Evolutionary conservation across 2,329 filamentous ascomycete genomes (phyloP), one percentile per base, ranked within the genome.

Genomic region (Beauveria medogensis): DNA sequence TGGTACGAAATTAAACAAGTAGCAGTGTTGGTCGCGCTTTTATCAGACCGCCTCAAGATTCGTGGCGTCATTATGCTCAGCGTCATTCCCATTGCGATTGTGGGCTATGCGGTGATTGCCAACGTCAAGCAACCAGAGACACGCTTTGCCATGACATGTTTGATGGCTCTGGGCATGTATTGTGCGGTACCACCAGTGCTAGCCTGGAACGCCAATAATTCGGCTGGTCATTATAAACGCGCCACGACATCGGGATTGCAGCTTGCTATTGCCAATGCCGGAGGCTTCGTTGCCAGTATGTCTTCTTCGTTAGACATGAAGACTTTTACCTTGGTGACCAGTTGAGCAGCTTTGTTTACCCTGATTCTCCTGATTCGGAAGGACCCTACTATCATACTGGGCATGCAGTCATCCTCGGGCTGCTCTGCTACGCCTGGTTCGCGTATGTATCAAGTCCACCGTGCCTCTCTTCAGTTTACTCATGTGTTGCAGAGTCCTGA

Each of bases 171-270:
- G 0, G 86, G 86, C 10, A 77, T 87, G 68, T 89, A 87, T 68
- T 77, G 79, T 51, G 83, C 81, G 47, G 83, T 88, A 0, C 85
- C 86, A 0, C 82, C 80, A 20, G 80, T 87, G 3, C 73, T 89
- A 10, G 85, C 81, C 1, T 89, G 86, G 85, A 82, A 85, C 63
- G 82, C 82, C 2, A 88, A 88, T 68, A 89, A 89, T 68, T 85
- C 81, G 0, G 84, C 85, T 0, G 85, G 83, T 0, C 86, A 90
- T 68, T 89, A 89, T 68, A 90, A 89, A 70, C 75, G 87, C 16
- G 86, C 87, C 0, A 89, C 86, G 0, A 86, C 86, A 0, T 82
- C 82, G 1, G 87, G 82, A 0, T 67, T 89, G 65, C 86, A 89
- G 70, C 75, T 89, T 28, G 82, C 82, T 1, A 82, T 89, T 65